Base-by-base conservation (phyloP, 116 monocot genomes). In the Cymodocea nodosa region DNA sequence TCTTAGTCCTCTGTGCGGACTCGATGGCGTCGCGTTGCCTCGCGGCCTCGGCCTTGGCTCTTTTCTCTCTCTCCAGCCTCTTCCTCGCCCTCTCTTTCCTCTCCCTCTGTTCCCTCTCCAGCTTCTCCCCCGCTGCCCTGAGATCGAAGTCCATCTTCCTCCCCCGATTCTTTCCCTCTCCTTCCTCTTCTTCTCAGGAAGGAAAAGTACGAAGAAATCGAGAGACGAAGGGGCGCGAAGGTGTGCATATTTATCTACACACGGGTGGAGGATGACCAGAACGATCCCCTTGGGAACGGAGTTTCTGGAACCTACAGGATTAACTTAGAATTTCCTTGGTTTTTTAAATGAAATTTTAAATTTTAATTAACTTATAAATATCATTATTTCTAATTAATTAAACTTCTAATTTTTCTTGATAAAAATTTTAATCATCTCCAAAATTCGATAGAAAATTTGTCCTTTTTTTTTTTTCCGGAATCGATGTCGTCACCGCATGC, bases 81-180 rank as follows among this genome's bases (percentile, higher is more conserved):
- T 74, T 79, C 85, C 64, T 89, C 17, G 92, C 99, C 57, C 76
- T 67, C 79, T 78, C 81, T 75, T 84, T 86, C 69, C 99, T 68
- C 79, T 86, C 89, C 74, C 76, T 70, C 81, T 99, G 89, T 75
- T 99, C 98, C 75, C 74, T 89, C 84, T 92, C 98, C 52, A 99
- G 74, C 83, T 89, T 89, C 79, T 84, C 80, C 68, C 79, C 55
- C 64, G 92, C 99, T 59, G 53, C 59, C 57, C 87, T 66, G 36
- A 99, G 72, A 71, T 99, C 99, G 79, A 92, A 92, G 83, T 99
- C 92, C 99, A 99, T 98, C 36, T 16, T 56, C 25, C 59, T n/a
- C 19, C 61, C 35, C 60, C 34, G 34, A 1, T 35, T 66, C 14
- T 51, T 23, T 16, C 24, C 23, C 66, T 52, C 51, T 34, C 14